Evolutionary conservation across 2,329 filamentous ascomycete genomes (phyloP).

Genomic region (Alternaria consortialis): DNA sequence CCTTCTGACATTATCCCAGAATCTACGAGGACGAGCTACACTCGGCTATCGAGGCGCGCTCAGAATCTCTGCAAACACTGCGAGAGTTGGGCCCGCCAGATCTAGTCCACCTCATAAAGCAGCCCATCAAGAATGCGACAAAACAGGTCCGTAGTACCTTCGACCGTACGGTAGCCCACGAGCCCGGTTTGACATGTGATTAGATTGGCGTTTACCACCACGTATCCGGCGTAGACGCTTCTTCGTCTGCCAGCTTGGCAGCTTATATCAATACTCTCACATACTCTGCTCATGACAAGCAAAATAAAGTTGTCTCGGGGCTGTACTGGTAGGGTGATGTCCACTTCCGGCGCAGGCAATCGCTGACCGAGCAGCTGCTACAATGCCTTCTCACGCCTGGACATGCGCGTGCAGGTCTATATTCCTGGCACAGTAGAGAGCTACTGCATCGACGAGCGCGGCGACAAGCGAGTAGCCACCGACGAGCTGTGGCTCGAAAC

Average conservation of each 20-base stretch:
- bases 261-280: constrained; percentile 99
- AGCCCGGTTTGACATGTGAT: constrained; percentile 19
- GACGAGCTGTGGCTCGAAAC: constrained; percentile 98
- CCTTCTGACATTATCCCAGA: constrained; percentile 58
- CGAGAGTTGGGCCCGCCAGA: constrained; percentile 96
- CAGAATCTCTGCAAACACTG: constrained; percentile 83
- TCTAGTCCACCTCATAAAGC: constrained; percentile 91
- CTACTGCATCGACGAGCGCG: constrained; percentile 96
- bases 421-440: constrained; percentile 97
- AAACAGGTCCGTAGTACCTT: constrained; percentile 61
- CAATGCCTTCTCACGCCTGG: constrained; percentile 97
- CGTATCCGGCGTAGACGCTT: constrained; percentile 96
- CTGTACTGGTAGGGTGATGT: constrained; percentile 78
- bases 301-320: constrained; percentile 90
- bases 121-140: constrained; percentile 65
- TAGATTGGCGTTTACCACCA: constrained; percentile 96
- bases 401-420: constrained; percentile 98
- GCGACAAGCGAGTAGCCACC: constrained; percentile 90
- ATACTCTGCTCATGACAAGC: constrained; percentile 83
- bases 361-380: constrained; percentile 73
- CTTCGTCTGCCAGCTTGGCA: constrained; percentile 93
- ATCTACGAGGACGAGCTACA: constrained; percentile 93
- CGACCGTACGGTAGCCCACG: constrained; percentile 5
- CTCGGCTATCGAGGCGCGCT: constrained; percentile 90
- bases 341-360: constrained; percentile 1